phyloP scores from a whole-genome alignment of 1,139 yeast species.

The Sugiyamaella grinbergsii region DNA sequence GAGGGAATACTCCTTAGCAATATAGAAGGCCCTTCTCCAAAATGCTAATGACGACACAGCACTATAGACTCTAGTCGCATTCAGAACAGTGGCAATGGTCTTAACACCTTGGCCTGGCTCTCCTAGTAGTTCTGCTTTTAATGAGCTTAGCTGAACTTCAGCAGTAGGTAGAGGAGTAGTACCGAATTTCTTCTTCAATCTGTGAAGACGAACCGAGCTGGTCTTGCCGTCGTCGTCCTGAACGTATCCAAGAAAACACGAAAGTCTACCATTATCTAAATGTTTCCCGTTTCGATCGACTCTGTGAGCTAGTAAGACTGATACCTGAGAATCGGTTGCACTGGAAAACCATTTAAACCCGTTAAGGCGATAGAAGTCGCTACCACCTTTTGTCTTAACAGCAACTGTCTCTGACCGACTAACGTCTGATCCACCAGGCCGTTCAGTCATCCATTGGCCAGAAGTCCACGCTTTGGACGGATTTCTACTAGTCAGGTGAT shows the following conservation, averaged over 20 bases:
- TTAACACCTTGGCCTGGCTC: constrained; percentile 38
- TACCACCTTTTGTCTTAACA: constrained; percentile 18
- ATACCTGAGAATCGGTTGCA: constrained; percentile 40
- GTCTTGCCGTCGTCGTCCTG: constrained; percentile 30
- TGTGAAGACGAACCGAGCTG: constrained; percentile 31
- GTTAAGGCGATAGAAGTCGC: constrained; percentile 28
- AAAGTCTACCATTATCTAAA: constrained; percentile 29
- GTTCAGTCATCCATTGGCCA: constrained; percentile 44
- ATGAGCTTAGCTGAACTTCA: constrained; percentile 36
- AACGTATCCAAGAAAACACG: constrained; percentile 39
- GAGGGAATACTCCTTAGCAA: constrained; percentile 37
- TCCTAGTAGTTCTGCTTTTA: constrained; percentile 36
- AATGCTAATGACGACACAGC: constrained; percentile 34
- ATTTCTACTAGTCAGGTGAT: constrained; percentile 35
- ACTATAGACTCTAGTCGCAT: constrained; percentile 38
- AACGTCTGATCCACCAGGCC: constrained; percentile 42
- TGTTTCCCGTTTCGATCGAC: constrained; percentile 19
- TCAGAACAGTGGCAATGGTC: constrained; percentile 39
- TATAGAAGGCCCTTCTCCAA: constrained; percentile 38
- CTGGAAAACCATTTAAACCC: constrained; percentile 44
- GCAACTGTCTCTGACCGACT: constrained; percentile 37
- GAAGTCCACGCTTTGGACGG: constrained; percentile 38
- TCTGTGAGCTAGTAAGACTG: constrained; percentile 37
- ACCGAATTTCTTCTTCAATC: constrained; percentile 41
- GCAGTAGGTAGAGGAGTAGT: constrained; percentile 42